phyloP scores from a whole-genome alignment of 2,329 filamentous ascomycete genomes.

The Alternaria metachromatica region DNA sequence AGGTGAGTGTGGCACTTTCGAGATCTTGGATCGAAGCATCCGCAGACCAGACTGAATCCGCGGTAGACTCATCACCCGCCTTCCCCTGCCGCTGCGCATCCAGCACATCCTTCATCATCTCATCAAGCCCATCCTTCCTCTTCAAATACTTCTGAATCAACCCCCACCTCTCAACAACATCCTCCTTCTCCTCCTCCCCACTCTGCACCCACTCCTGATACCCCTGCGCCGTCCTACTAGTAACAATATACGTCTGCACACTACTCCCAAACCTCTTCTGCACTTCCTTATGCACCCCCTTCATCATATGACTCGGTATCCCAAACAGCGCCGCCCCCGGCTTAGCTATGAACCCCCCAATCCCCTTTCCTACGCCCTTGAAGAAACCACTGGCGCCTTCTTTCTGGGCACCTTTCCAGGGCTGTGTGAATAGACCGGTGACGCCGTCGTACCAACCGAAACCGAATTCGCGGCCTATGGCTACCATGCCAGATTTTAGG shows the following conservation, averaged over 20 bases:
- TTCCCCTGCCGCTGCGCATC: not conserved
- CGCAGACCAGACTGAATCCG: not conserved
- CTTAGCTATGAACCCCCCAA: constrained; percentile 34
- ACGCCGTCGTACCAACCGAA: constrained; percentile 33
- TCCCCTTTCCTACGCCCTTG: constrained; percentile 34
- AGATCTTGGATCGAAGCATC: not conserved
- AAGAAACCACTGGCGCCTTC: constrained; percentile 29
- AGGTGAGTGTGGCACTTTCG: not conserved
- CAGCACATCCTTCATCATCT: constrained; percentile 29
- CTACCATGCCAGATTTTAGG: constrained; percentile 23
- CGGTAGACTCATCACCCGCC: not conserved
- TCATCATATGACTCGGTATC: constrained; percentile 23
- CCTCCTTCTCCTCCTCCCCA: constrained; percentile 19
- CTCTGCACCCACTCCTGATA: constrained; percentile 27
- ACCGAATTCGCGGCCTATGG: constrained; percentile 30
- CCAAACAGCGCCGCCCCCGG: constrained; percentile 23
- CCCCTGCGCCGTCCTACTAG: constrained; percentile 24
- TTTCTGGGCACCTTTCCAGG: constrained; percentile 25
- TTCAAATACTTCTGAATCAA: constrained; percentile 17
- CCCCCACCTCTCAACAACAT: constrained; percentile 22
- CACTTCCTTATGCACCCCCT: constrained; percentile 26
- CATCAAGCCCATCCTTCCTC: constrained; percentile 5
- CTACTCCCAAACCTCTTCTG: constrained; percentile 17
- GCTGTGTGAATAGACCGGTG: constrained; percentile 28
- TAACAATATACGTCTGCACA: constrained; percentile 19